Evolutionary conservation across 139 green algal species (phyloP).

Genomic region (Ulvella scutata): DNA sequence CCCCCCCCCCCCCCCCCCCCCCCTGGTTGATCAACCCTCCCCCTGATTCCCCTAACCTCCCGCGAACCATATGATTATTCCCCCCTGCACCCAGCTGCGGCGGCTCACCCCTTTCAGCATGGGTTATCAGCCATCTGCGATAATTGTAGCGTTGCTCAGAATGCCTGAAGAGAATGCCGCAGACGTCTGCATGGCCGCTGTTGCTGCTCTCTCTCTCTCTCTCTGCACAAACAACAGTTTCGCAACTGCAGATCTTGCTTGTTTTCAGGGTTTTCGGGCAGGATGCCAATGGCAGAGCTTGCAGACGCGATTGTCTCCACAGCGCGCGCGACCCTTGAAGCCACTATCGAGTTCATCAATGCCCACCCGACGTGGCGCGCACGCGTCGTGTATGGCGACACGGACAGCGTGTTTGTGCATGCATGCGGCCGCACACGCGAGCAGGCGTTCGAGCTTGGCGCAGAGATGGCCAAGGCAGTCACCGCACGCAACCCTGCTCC

Average conservation of each 20-base stretch:
- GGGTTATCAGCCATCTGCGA: no score
- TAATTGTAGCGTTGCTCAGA: background rate
- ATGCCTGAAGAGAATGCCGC: no score
- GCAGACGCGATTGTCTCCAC: constrained; percentile 81
- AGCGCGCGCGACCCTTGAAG: constrained; percentile 59
- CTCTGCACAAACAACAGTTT: background rate
- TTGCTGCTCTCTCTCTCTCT: no score
- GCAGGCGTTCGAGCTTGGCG: constrained; percentile 69
- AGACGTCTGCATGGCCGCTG: no score
- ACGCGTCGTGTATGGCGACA: constrained; percentile 70
- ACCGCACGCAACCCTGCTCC: constrained; percentile 76
- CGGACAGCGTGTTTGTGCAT: constrained; percentile 86
- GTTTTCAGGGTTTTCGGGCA: constrained; percentile 61
- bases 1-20: no score
- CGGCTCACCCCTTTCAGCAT: no score
- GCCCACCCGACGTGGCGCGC: constrained; percentile 35
- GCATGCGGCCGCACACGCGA: constrained; percentile 50
- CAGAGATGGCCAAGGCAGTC: constrained; percentile 70
- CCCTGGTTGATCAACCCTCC: no score
- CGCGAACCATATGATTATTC: no score
- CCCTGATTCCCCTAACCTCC: no score
- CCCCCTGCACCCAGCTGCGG: no score
- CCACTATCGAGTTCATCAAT: constrained; percentile 70
- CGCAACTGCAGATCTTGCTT: constrained; percentile 37
- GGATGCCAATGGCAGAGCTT: constrained; percentile 93